Conservation (phyloP, 164 flowering plant species). For the Vitis vinifera region DNA sequence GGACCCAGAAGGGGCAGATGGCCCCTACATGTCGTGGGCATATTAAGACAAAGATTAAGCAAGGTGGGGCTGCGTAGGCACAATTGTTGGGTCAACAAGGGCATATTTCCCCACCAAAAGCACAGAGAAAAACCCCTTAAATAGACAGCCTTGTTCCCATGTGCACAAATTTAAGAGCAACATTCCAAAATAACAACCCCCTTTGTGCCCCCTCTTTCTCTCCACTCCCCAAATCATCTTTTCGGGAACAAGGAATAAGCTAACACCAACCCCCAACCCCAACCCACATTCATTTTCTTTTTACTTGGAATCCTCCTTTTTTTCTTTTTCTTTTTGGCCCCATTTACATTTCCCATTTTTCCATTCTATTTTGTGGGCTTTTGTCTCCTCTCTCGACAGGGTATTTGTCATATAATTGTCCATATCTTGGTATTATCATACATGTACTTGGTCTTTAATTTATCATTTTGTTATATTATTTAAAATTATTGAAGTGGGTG, state of each 20-base stretch:
- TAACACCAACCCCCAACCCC: too few species aligned
- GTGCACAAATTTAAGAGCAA: conserved; percentile 73
- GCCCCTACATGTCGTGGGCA: conserved; percentile 61
- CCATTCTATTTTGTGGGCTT: too few species aligned
- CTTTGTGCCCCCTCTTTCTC: conserved; percentile 26
- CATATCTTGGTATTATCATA: too few species aligned
- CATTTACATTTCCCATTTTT: too few species aligned
- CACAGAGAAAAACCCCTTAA: conserved; percentile 44
- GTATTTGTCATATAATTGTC: too few species aligned
- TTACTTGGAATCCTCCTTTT: too few species aligned
- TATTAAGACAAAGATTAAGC: conserved; percentile 63
- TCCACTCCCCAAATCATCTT: conserved; percentile 24
- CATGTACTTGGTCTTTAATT: too few species aligned
- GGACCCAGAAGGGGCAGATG: conserved; percentile 48
- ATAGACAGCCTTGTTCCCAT: conserved; percentile 82
- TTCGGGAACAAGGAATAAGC: conserved; percentile 13
- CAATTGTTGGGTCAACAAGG: conserved; percentile 53
- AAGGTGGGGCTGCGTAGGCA: conserved; percentile 45
- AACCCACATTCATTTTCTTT: too few species aligned
- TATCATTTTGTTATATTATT: too few species aligned
- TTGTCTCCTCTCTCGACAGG: too few species aligned
- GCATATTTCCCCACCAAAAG: conserved; percentile 57
- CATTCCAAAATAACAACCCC: conserved; percentile 66
- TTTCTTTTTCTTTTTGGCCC: too few species aligned
- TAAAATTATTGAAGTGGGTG: too few species aligned